Percentiles rank a stretch among this genome's conserved stretches.
Evolutionary conservation across 257 asterid genomes (phyloP).

Genomic region (Vinca minor): DNA sequence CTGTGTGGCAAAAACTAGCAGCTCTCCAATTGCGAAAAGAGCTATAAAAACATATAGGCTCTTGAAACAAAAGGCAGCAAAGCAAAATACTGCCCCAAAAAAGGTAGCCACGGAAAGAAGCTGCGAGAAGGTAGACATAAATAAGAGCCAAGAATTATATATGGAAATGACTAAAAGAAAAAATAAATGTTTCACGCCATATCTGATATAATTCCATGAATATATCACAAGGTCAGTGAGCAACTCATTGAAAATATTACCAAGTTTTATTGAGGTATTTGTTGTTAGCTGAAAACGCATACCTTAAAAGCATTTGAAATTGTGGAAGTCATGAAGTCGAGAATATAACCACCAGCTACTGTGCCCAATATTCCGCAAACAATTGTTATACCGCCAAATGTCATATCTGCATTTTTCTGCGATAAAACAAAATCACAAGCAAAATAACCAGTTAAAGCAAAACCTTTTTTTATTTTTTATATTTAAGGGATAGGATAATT

Average conservation of each 20-base stretch:
- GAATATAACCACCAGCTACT: constrained; percentile 75
- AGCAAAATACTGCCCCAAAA: constrained; percentile 64
- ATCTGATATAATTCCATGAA: neutral
- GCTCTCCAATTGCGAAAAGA: constrained; percentile 70
- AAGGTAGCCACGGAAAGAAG: constrained; percentile 70
- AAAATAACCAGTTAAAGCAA: neutral
- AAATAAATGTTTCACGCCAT: neutral
- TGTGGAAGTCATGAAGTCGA: constrained; percentile 68
- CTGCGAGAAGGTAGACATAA: constrained; percentile 29
- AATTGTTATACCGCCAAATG: constrained; percentile 82
- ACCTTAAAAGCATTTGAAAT: constrained; percentile 90
- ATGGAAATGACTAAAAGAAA: neutral
- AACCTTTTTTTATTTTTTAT: neutral
- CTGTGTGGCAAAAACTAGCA: constrained; percentile 87
- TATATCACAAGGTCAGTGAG: neutral
- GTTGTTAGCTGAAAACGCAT: too few species aligned
- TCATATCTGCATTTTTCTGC: constrained; percentile 76
- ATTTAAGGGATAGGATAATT: too few species aligned
- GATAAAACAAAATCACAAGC: constrained; percentile 7
- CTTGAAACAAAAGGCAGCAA: constrained; percentile 70
- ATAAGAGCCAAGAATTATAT: constrained; percentile 4
- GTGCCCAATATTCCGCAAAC: constrained; percentile 83
- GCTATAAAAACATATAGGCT: constrained; percentile 51
- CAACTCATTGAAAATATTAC: neutral
- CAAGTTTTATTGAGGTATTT: neutral